phyloP scores from a whole-genome alignment of 371 early-diverging fungal species.

The Fennellomyces sp. region DNA sequence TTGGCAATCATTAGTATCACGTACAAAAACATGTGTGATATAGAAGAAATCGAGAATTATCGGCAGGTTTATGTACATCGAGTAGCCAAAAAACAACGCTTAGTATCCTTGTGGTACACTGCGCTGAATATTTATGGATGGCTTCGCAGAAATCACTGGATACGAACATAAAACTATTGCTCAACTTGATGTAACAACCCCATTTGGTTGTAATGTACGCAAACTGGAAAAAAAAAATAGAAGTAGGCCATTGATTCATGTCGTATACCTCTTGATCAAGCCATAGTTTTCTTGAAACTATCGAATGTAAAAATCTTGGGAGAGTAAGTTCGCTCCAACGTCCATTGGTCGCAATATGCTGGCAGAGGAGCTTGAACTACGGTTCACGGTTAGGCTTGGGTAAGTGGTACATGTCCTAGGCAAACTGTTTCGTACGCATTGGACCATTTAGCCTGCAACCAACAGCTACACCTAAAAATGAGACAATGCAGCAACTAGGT shows the following conservation, averaged over 20 bases:
- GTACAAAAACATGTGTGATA: too few species aligned
- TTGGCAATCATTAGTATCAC: too few species aligned
- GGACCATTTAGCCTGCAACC: too few species aligned
- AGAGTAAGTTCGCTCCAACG: slow-evolving; percentile 28
- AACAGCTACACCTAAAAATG: too few species aligned
- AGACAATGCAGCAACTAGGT: too few species aligned
- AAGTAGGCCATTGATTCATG: too few species aligned
- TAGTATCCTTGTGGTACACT: slow-evolving; percentile 34
- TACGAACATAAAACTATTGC: slow-evolving; percentile 34
- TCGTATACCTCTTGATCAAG: slow-evolving; percentile 28
- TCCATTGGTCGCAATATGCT: slow-evolving; percentile 33
- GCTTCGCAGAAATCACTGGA: slow-evolving; percentile 27
- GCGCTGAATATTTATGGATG: slow-evolving; percentile 38
- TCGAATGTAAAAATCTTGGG: slow-evolving; percentile 31
- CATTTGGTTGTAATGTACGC: slow-evolving; percentile 48
- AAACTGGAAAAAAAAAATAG: not conserved
- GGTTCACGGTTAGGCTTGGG: slow-evolving; percentile 26
- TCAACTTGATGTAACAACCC: slow-evolving; percentile 27
- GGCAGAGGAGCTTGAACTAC: slow-evolving; percentile 19
- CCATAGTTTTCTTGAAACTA: slow-evolving; percentile 31
- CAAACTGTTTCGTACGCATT: too few species aligned
- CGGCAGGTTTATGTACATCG: slow-evolving; percentile 28
- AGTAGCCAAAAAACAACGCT: slow-evolving; percentile 12
- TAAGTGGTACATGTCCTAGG: too few species aligned
- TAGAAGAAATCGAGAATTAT: too few species aligned